These are phyloP conservation scores for Candida orba DNA, from an alignment of 805 yeast species.

Conservation along the genomic window DNA sequence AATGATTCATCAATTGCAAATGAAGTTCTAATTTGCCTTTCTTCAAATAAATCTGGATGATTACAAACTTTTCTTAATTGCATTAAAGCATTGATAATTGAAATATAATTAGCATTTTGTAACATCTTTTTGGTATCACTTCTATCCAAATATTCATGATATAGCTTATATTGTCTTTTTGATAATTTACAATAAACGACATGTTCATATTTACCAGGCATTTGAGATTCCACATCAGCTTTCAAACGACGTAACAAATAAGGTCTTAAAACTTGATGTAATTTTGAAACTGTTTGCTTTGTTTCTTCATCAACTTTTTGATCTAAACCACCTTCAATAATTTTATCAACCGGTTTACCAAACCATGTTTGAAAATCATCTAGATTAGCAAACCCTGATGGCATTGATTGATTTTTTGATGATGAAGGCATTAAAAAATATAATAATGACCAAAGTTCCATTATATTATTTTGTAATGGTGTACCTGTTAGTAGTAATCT, in stretches of 20 bases:
- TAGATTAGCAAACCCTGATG: slow-evolving; percentile 87
- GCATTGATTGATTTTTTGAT: slow-evolving; percentile 64
- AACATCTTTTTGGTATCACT: slow-evolving; percentile 92
- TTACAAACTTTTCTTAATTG: slow-evolving; percentile 94
- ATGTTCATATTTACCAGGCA: slow-evolving; percentile 98
- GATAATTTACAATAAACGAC: slow-evolving; percentile 87
- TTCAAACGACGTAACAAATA: slow-evolving; percentile 85
- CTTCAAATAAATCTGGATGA: slow-evolving; percentile 94
- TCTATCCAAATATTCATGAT: slow-evolving; percentile 95
- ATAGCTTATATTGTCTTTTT: slow-evolving; percentile 82
- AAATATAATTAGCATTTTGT: slow-evolving; percentile 88
- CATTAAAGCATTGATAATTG: slow-evolving; percentile 96
- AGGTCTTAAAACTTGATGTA: slow-evolving; percentile 92
- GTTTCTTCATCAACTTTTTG: slow-evolving; percentile 66
- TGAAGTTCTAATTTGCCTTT: slow-evolving; percentile 88
- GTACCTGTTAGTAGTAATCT: slow-evolving; percentile 91
- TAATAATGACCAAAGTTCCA: slow-evolving; percentile 92
- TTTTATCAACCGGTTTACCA: slow-evolving; percentile 92
- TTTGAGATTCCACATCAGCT: slow-evolving; percentile 95
- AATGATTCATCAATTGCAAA: slow-evolving; percentile 68
- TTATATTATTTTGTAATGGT: slow-evolving; percentile 89
- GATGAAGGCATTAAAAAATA: slow-evolving; percentile 95
- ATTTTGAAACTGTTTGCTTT: slow-evolving; percentile 71
- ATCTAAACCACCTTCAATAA: slow-evolving; percentile 66
- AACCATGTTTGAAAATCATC: slow-evolving; percentile 98